Base-by-base conservation (phyloP, 148 eudicot genomes). In the Linanthus parryae region DNA sequence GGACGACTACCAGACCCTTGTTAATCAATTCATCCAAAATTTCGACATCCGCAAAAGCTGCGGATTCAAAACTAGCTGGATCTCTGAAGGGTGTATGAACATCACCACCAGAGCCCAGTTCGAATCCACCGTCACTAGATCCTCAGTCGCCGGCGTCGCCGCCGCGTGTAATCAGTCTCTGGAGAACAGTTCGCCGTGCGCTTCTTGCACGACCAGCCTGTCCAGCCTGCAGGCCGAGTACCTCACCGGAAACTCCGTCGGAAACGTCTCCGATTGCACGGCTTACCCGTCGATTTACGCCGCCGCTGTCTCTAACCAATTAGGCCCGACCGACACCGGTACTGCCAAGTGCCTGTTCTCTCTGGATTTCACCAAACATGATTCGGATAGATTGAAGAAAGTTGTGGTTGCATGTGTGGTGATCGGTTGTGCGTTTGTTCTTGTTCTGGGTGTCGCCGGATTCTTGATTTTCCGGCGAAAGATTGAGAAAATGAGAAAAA, bases 71-170 rank as follows among this genome's bases (percentile, higher is more conserved):
- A 68, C 83, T 0, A 37, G 47, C 3, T 80, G 81, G 82, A 71
- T 87, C 23, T 56, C 91, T 6, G 61, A 72, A 27, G 84, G 88
- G 0, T 87, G 95, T 46, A 73, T 75, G 87, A 87, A 87, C 71
- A 78, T 87, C 61, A 75, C 85, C 1, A 80, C 87, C 17, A 56
- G 61, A 1, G 30, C 73, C 6, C 61, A 78, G 41, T 83, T 78
- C 54, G 77, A 81, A 34, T 7, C 23, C 15, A 15, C 25, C 20
- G 77, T 84, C 0, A 69, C 83, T 4, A 23, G 11, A 14, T 8
- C 63, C 1, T 59, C 65, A 0, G 9, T 72, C 0, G 49, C 59
- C 48, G 64, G 45, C 46, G 75, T 71, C 27, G 71, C 61, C 13
- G 19, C 55, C 11, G 65, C 71, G 16, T 88, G 96, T 36, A 84